Evolutionary conservation across 139 green algal genomes (phyloP).

Genomic region (Micractinium conductrix): DNA sequence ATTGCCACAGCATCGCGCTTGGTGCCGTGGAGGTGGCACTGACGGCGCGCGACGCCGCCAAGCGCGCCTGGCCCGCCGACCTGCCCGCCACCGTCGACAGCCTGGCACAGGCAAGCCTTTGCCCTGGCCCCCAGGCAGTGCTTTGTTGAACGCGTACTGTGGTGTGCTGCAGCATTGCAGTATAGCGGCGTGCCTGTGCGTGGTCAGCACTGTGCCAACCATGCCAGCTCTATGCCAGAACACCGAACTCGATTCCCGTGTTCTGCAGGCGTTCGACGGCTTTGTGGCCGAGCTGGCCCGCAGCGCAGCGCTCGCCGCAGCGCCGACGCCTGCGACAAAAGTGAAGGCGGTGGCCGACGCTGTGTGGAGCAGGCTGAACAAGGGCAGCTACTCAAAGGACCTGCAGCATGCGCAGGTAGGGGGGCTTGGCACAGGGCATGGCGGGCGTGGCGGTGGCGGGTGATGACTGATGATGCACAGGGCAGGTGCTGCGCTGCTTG

Average conservation of each 20-base stretch:
- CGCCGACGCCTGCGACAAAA: slow-evolving; percentile 18
- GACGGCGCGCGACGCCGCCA: slow-evolving; percentile 23
- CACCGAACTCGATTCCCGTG: no score
- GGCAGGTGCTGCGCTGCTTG: no score
- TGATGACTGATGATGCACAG: no score
- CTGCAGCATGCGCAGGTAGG: slow-evolving; percentile 51
- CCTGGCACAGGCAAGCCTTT: background rate
- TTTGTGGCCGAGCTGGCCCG: slow-evolving; percentile 5
- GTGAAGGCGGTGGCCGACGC: slow-evolving; percentile 52
- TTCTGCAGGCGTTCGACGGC: slow-evolving; percentile 8
- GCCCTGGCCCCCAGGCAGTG: no score
- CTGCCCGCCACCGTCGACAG: background rate
- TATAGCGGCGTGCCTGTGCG: no score
- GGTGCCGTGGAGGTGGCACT: slow-evolving; percentile 37
- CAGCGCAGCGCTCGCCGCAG: background rate
- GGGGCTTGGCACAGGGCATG: no score
- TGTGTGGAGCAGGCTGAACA: slow-evolving; percentile 52
- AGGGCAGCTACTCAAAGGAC: slow-evolving; percentile 48
- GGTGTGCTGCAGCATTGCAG: no score
- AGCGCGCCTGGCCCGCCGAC: slow-evolving; percentile 20
- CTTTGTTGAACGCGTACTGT: no score
- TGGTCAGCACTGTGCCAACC: no score
- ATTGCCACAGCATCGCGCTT: slow-evolving; percentile 31
- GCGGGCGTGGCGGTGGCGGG: no score
- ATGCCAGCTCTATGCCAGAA: no score